A percentile compares a stretch with the other conserved stretches of the same genome.
Evolutionary conservation across 140 eudicot species (phyloP).

Genomic region (Ambrosia hybrid): DNA sequence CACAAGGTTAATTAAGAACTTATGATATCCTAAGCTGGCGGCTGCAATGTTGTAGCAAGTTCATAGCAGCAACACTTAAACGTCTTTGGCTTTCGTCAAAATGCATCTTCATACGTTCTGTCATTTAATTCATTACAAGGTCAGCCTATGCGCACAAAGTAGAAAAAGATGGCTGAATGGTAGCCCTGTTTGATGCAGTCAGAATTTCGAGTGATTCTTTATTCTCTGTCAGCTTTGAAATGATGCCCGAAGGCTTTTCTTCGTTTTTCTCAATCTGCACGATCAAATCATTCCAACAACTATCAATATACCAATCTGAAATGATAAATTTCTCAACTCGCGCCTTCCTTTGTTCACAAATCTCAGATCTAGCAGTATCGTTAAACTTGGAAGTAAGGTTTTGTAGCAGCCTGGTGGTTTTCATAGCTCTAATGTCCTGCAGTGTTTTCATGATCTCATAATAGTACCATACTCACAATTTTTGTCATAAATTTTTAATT

Average conservation of each 20-base stretch:
- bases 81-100: background rate
- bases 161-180: background rate
- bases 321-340: background rate
- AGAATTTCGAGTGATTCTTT: background rate
- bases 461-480: no score
- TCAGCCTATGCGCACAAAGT: constrained; percentile 11
- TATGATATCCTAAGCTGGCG: background rate
- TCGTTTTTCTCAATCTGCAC: background rate
- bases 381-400: background rate
- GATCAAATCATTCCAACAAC: no score
- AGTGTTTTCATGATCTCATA: background rate
- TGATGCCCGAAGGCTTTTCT: background rate
- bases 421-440: constrained; percentile 6
- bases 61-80: background rate
- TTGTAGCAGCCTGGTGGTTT: background rate
- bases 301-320: no score
- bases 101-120: constrained; percentile 7
- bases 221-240: background rate
- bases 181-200: constrained; percentile 3
- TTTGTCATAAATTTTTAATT: no score
- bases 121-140: background rate
- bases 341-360: background rate
- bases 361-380: background rate
- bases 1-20: background rate
- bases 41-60: background rate